Evolutionary conservation across 352 stramenopile species (phyloP).

Genomic region (Phytopythium oedochilum): DNA sequence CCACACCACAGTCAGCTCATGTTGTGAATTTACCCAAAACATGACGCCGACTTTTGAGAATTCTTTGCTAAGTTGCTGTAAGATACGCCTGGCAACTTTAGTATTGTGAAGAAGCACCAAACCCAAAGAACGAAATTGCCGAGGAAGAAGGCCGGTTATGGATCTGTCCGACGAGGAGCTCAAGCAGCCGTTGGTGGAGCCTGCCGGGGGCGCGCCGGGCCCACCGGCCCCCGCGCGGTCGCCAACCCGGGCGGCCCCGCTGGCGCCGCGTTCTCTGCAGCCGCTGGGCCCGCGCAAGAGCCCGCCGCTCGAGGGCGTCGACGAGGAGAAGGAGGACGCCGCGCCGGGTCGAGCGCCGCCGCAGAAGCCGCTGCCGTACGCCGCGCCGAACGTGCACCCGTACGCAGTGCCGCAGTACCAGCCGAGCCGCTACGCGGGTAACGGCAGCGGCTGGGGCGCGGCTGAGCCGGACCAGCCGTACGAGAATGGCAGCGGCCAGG

Average conservation of each 20-base stretch:
- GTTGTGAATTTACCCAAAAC: background rate
- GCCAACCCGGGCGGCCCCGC: background rate
- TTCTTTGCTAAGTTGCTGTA: background rate
- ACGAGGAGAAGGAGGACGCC: constrained; percentile 60
- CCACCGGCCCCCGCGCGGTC: constrained; percentile 3
- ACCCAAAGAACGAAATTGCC: too few relatives aligned
- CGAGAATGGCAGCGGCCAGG: constrained; percentile 34
- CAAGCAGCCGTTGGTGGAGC: constrained; percentile 59
- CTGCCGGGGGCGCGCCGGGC: constrained; percentile 8
- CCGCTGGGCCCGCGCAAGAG: constrained; percentile 11
- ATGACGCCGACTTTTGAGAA: constrained; percentile 8
- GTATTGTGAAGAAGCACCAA: constrained; percentile 9
- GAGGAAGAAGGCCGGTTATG: constrained; percentile 30
- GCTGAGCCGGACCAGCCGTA: constrained; percentile 25
- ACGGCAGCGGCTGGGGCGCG: constrained; percentile 36
- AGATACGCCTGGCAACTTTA: too few relatives aligned
- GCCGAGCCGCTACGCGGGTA: constrained; percentile 43
- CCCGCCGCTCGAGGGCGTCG: constrained; percentile 22
- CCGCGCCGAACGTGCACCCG: constrained; percentile 70
- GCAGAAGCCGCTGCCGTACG: constrained; percentile 48
- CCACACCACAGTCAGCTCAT: constrained; percentile 2
- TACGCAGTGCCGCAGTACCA: constrained; percentile 82
- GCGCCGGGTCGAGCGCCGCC: background rate
- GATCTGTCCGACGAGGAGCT: constrained; percentile 73
- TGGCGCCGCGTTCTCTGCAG: background rate